Base-by-base conservation (phyloP, 805 yeast species). In the Scheffersomyces coipomensis region DNA sequence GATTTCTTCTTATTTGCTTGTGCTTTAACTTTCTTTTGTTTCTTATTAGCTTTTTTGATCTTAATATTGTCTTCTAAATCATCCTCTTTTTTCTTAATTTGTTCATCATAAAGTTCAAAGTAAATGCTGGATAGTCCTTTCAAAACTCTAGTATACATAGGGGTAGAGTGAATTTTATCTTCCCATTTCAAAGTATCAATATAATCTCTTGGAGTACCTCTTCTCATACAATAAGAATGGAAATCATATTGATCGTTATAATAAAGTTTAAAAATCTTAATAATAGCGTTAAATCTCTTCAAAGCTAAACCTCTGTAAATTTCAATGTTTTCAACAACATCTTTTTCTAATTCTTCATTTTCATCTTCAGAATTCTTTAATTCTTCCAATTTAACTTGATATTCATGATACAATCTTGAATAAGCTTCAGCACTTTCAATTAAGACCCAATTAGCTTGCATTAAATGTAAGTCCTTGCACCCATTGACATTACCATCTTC, bases 401-500 rank as follows among this genome's bases (percentile, higher is more conserved):
- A 52, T 17, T 57, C 51, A 22, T 52, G 47, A 47, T 78, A 84
- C 31, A 79, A 52, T 51, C 97, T 78, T 37, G 66, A 60, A 51
- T 87, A 88, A 3, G 93, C 83, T 54, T 86, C 95, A 2, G 93
- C 97, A 58, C 84, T 81, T 56, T 88, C 97, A 13, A 76, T 63
- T 46, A 93, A 64, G 45, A 88, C 88, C 96, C 97, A 89, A 36
- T 82, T 76, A n/a, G 85, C 90, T 65, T 93, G 97, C 83, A 93
- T 85, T 23, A 77, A 73, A 54, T 87, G 95, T 51, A 91, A 70
- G 57, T 93, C 97, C 49, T 80, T 81, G 33, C 91, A 78, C 5
- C 97, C 97, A 50, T 85, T 86, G n/a, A 78, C 76, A 2, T 80
- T 71, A n/a, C 76, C 79, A 33, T 87, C 96, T 49, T 86, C 88